Evolutionary conservation across 768 basidiomycete species (phyloP), one percentile per base, ranked within the genome.

Genomic region (Psilocybe cyanescens): DNA sequence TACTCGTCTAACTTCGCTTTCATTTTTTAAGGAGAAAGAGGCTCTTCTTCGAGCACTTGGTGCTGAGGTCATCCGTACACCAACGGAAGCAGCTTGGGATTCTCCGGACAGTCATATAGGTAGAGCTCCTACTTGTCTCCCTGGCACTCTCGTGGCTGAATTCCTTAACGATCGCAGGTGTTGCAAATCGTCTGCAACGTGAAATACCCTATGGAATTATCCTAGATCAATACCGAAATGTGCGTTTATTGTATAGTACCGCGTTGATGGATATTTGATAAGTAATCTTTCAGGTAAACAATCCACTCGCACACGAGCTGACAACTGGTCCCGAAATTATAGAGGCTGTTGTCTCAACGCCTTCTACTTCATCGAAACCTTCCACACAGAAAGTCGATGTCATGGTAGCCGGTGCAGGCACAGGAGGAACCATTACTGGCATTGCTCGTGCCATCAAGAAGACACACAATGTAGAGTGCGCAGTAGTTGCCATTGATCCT

Each of bases 371-470:
- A 5, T 71, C 72, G 12, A 80, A 74, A 52, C 87, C 86, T 0
- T 92, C 91, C 0, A 89, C 88, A 33, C 81, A 83, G 53, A 89
- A 90, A 71, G 86, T 98, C 24, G 90, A 96, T 70, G 89, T 87
- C 1, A 77, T 99, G 53, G 75, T 97, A 19, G 93, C 89, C 7
- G 88, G 93, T 2, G 93, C 96, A 8, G 97, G 97, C 12, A 99
- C 97, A 1, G 97, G 97, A 12, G 97, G 97, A 9, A 98, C 97
- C 0, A 78, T 99, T 62, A 93, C 92, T n/a, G 97, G 97, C 1
- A 72, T 92, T 51, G 89, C 92, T 16, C 82, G 88, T 14, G 90
- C 90, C 3, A 78, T 97, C 67, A 92, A 91, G 81, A 90, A 87
- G 72, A 78, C 75, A 8, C 91, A 94, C 70, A 95, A 95, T 68